Evolutionary conservation across 305 asterid genomes (phyloP).

Genomic region (Petunia hybrid): DNA sequence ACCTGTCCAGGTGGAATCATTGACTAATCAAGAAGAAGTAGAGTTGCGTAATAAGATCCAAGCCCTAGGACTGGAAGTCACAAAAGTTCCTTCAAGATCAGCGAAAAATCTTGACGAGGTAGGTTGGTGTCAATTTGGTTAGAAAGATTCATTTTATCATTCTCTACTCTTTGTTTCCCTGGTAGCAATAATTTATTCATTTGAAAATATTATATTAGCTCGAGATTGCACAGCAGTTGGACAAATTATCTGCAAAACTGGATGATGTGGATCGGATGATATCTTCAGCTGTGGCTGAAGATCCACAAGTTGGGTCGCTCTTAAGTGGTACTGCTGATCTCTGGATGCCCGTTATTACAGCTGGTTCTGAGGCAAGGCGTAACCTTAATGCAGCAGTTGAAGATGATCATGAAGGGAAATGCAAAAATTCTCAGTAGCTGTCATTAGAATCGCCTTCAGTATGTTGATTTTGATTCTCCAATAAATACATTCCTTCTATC

Average conservation of each 20-base stretch:
- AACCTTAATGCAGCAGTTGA: constrained; percentile 53
- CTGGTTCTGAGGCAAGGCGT: constrained; percentile 79
- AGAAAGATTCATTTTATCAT: background rate
- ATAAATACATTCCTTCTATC: constrained; percentile 24
- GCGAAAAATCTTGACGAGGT: constrained; percentile 75
- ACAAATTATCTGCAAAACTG: constrained; percentile 77
- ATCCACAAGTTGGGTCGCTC: constrained; percentile 75
- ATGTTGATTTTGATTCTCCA: constrained; percentile 23
- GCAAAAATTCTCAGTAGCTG: constrained; percentile 47
- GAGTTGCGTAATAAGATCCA: constrained; percentile 92
- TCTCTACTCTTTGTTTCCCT: background rate
- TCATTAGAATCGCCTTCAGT: constrained; percentile 23
- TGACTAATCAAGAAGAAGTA: constrained; percentile 92
- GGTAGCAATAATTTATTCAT: background rate
- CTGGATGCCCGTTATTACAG: constrained; percentile 93
- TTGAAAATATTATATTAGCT: constrained; percentile 44
- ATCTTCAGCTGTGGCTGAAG: constrained; percentile 77
- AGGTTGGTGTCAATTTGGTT: background rate
- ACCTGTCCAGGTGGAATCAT: constrained; percentile 75
- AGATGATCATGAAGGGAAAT: constrained; percentile 53
- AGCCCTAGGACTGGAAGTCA: constrained; percentile 73
- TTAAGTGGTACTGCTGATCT: constrained; percentile 85
- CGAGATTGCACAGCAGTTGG: constrained; percentile 89
- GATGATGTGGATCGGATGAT: constrained; percentile 82
- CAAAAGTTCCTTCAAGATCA: constrained; percentile 75